Percentiles rank a stretch among this genome's conserved stretches.
Evolutionary conservation across 2,329 filamentous ascomycete species (phyloP).

Genomic region (Leptographium wingfieldii): DNA sequence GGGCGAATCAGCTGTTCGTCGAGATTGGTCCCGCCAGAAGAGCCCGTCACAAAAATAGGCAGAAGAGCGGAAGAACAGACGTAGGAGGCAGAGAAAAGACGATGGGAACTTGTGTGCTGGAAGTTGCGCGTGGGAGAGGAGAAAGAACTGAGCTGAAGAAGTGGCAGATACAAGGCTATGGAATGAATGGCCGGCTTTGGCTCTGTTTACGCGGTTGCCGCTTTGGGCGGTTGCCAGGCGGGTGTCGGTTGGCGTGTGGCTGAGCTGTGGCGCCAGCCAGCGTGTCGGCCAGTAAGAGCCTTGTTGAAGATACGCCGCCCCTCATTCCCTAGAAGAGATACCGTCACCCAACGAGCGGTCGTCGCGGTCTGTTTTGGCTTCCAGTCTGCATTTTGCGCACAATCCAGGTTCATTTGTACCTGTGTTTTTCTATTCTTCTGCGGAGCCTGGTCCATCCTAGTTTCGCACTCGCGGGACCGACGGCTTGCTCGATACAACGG

Average conservation of each 20-base stretch:
- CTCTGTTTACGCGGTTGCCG: slow-evolving; percentile 11
- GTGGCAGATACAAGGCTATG: too few relatives aligned
- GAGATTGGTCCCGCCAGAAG: background rate
- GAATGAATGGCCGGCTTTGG: too few relatives aligned
- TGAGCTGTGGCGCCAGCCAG: background rate
- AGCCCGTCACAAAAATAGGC: background rate
- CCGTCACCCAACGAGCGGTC: background rate
- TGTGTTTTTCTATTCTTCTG: background rate
- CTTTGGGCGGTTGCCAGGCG: slow-evolving; percentile 11
- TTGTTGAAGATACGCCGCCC: background rate
- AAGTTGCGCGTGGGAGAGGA: background rate
- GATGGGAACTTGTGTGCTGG: background rate
- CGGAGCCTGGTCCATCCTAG: background rate
- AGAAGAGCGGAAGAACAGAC: background rate
- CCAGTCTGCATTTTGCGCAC: background rate
- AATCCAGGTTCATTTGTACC: too few relatives aligned
- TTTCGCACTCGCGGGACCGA: background rate
- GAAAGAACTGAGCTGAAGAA: background rate
- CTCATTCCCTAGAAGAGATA: background rate
- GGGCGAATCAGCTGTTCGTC: background rate
- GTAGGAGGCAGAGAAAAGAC: background rate
- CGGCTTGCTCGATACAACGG: background rate
- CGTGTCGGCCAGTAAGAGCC: background rate
- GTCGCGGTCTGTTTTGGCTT: background rate
- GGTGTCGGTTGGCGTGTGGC: background rate